Percentiles rank a stretch among this genome's conserved stretches.
phyloP scores from a whole-genome alignment of 805 yeast genomes.

The Yarrowia sp. region DNA sequence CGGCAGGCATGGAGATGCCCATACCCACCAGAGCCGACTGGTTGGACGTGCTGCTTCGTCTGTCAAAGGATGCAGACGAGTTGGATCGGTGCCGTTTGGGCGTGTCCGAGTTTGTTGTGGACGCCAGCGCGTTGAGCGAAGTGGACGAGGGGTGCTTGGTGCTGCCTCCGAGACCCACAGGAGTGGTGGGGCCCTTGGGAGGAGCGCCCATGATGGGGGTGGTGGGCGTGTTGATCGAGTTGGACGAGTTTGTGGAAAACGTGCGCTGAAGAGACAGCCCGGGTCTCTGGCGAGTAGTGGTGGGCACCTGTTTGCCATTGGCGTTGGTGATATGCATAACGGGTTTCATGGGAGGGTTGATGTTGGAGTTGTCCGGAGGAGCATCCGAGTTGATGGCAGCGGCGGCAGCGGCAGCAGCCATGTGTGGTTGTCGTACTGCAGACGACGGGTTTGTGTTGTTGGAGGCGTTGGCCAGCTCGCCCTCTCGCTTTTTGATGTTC shows the following conservation, averaged over 20 bases:
- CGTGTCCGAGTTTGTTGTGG: slow-evolving; percentile 11
- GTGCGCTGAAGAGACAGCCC: slow-evolving; percentile 6
- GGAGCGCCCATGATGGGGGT: slow-evolving; percentile 1
- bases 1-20: slow-evolving; percentile 18
- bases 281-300: slow-evolving; percentile 16
- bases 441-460: neutral
- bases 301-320: slow-evolving; percentile 25
- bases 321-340: slow-evolving; percentile 25
- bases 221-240: neutral
- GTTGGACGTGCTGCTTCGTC: neutral
- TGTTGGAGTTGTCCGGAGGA: neutral
- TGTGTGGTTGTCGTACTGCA: slow-evolving; percentile 25
- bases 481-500: slow-evolving; percentile 52
- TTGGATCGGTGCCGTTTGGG: slow-evolving; percentile 25
- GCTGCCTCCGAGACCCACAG: neutral
- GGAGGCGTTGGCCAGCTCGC: slow-evolving; percentile 11
- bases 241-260: neutral
- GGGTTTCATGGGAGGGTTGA: neutral
- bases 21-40: slow-evolving; percentile 7
- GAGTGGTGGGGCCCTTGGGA: neutral
- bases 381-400: slow-evolving; percentile 14
- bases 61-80: slow-evolving; percentile 22
- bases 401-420: slow-evolving; percentile 19
- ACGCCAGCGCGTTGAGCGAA: slow-evolving; percentile 8
- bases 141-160: slow-evolving; percentile 26